Evolutionary conservation across 306 rosid species (phyloP).

Genomic region (Coriaria nepalensis): DNA sequence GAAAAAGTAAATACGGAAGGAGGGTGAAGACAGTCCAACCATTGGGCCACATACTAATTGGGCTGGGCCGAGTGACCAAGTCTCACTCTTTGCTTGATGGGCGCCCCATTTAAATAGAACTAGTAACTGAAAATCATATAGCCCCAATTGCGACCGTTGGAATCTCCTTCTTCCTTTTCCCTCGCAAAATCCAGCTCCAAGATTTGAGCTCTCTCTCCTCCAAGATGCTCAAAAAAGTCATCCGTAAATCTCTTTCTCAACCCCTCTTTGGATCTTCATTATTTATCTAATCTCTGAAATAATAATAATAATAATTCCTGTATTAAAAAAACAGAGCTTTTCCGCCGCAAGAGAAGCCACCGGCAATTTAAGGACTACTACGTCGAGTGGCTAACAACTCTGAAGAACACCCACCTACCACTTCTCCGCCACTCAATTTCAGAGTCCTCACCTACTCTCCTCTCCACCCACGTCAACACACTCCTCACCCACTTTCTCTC

Average conservation of each 20-base stretch:
- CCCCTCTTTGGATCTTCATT: background rate
- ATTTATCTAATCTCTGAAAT: background rate
- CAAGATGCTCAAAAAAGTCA: slow-evolving; percentile 15
- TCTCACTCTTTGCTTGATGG: too few species aligned
- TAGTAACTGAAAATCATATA: too few species aligned
- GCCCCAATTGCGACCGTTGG: too few species aligned
- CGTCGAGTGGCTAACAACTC: slow-evolving; percentile 22
- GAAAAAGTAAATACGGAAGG: too few species aligned
- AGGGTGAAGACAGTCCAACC: too few species aligned
- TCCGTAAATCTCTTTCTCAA: background rate
- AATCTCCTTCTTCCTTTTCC: too few species aligned
- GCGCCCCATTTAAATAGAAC: too few species aligned
- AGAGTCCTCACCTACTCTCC: slow-evolving; percentile 17
- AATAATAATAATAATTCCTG: background rate
- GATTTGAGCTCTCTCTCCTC: background rate
- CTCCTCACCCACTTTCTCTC: slow-evolving; percentile 63
- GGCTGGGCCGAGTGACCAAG: too few species aligned
- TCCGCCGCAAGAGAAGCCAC: slow-evolving; percentile 15
- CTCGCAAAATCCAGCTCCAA: slow-evolving; percentile 1
- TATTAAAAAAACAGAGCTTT: background rate
- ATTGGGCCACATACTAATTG: too few species aligned
- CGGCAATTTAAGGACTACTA: slow-evolving; percentile 27
- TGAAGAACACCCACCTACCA: slow-evolving; percentile 28
- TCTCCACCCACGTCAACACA: slow-evolving; percentile 28
- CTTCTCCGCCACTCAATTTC: slow-evolving; percentile 20